Conservation (phyloP, 257 asterid species). For the Przewalskia tangutica region DNA sequence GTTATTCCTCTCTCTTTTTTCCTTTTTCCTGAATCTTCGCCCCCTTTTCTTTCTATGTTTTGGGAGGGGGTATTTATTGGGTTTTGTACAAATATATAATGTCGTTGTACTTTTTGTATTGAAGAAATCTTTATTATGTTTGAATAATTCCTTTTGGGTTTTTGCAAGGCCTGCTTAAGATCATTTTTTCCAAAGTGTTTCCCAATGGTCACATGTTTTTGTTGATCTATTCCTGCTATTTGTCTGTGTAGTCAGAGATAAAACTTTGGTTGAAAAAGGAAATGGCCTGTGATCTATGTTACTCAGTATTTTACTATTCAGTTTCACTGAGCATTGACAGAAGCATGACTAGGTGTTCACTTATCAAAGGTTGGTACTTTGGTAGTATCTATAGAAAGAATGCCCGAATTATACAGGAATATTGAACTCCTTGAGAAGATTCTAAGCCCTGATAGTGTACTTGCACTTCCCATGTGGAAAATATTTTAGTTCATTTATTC, state of each 20-base stretch:
- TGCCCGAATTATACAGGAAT: not conserved
- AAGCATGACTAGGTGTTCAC: not conserved
- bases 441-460: not conserved
- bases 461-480: not conserved
- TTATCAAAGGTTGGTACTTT: not conserved
- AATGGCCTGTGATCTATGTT: not conserved
- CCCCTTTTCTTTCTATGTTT: not conserved
- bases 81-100: not conserved
- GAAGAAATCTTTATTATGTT: not conserved
- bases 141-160: not conserved
- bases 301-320: not conserved
- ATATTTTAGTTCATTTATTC: not conserved
- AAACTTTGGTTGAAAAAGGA: not conserved
- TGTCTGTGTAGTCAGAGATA: slow-evolving; percentile 40
- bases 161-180: not conserved
- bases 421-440: not conserved
- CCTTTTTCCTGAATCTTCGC: not conserved
- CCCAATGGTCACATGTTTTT: slow-evolving; percentile 50
- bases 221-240: slow-evolving; percentile 66
- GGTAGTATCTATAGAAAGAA: not conserved
- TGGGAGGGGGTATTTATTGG: not conserved
- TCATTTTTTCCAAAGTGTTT: not conserved
- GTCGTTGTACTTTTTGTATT: not conserved
- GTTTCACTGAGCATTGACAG: not conserved
- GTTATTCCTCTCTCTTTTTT: slow-evolving; percentile 26